Evolutionary conservation across 1,284 basidiomycete species (phyloP).

Genomic region (Porogramme epimiltina): DNA sequence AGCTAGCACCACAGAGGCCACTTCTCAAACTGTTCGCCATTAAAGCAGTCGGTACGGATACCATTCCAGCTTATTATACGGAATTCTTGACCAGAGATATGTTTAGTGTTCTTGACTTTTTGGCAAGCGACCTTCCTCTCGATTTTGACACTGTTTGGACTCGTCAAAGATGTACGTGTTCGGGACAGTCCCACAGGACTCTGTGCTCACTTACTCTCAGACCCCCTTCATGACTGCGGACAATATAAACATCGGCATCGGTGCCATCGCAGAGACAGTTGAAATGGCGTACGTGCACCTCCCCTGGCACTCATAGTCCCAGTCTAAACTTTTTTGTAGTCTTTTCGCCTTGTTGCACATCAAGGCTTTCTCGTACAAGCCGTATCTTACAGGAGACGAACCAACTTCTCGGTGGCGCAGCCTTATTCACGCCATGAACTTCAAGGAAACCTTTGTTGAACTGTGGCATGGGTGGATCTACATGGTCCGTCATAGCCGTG

Average conservation of each 20-base stretch:
- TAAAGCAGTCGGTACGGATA: slow-evolving; percentile 64
- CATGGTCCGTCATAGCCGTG: slow-evolving; percentile 50
- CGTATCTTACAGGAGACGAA: slow-evolving; percentile 46
- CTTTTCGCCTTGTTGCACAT: slow-evolving; percentile 74
- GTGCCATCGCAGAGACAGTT: slow-evolving; percentile 69
- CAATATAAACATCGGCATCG: slow-evolving; percentile 75
- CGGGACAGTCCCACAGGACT: not conserved
- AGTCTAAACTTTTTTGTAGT: slow-evolving; percentile 32
- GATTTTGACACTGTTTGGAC: slow-evolving; percentile 57
- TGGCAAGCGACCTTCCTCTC: slow-evolving; percentile 75
- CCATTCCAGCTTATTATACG: too few species aligned
- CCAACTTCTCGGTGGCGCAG: slow-evolving; percentile 54
- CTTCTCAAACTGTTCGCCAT: slow-evolving; percentile 74
- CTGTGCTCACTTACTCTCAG: slow-evolving; percentile 32
- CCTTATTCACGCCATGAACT: slow-evolving; percentile 66
- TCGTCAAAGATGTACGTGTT: slow-evolving; percentile 64
- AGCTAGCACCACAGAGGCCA: slow-evolving; percentile 63
- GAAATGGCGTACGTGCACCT: slow-evolving; percentile 68
- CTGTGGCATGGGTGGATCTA: slow-evolving; percentile 57
- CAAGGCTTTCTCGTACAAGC: slow-evolving; percentile 73
- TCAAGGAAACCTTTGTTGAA: slow-evolving; percentile 66
- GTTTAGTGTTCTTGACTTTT: slow-evolving; percentile 73
- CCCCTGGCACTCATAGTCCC: not conserved
- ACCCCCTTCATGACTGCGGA: slow-evolving; percentile 71
- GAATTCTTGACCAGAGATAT: too few species aligned